Evolutionary conservation across 352 stramenopile genomes (phyloP).

Genomic region (Globisporangium spinosum): DNA sequence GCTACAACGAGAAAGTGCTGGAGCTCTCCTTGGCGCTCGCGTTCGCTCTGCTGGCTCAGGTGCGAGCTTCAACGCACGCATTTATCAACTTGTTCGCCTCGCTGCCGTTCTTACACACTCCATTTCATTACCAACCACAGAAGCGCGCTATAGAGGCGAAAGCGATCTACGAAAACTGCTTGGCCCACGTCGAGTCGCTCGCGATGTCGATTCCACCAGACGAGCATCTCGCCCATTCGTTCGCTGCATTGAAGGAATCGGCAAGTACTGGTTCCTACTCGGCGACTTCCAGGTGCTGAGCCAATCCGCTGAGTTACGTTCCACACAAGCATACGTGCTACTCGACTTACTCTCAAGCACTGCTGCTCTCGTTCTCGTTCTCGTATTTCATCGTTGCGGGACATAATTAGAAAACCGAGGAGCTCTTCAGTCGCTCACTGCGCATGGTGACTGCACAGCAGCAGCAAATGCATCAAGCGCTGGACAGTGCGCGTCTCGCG

Average conservation of each 20-base stretch:
- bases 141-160: slow-evolving; percentile 40
- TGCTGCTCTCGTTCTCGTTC: background rate
- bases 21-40: slow-evolving; percentile 34
- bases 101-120: background rate
- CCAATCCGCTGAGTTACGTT: background rate
- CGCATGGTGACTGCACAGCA: background rate
- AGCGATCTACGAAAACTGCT: slow-evolving; percentile 34
- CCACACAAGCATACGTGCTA: background rate
- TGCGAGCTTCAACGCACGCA: slow-evolving; percentile 10
- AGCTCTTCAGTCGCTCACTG: slow-evolving; percentile 39
- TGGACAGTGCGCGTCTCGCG: background rate
- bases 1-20: slow-evolving; percentile 49
- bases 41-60: slow-evolving; percentile 37
- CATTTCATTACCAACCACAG: slow-evolving; percentile 15
- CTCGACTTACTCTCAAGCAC: background rate
- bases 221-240: slow-evolving; percentile 19
- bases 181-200: slow-evolving; percentile 24
- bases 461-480: background rate
- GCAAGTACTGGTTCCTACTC: slow-evolving; percentile 52
- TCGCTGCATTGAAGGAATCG: slow-evolving; percentile 42
- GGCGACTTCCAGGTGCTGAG: slow-evolving; percentile 43
- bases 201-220: slow-evolving; percentile 10
- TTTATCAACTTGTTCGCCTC: background rate
- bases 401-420: slow-evolving; percentile 33
- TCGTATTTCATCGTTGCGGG: background rate